phyloP scores from a whole-genome alignment of 257 asterid species.

The Paraleonurus japonicus region DNA sequence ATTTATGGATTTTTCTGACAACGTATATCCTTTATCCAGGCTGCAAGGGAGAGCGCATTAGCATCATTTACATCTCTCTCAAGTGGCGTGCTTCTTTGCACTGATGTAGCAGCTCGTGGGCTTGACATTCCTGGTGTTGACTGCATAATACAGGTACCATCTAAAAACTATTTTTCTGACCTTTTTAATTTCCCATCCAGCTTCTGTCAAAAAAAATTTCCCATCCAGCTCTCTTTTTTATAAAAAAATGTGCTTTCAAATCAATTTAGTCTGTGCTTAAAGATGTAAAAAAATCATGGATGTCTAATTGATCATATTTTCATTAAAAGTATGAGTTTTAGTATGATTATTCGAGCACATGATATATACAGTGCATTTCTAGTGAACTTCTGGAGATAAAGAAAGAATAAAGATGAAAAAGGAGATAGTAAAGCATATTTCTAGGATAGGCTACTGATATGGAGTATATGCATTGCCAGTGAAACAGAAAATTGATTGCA shows the following conservation, averaged over 20 bases:
- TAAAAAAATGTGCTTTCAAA: background rate
- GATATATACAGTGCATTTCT: background rate
- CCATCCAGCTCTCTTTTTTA: background rate
- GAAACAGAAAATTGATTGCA: too few relatives aligned
- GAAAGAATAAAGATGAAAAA: background rate
- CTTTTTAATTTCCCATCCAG: background rate
- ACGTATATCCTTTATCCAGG: conserved; percentile 35
- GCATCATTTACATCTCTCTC: conserved; percentile 74
- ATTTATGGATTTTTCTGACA: background rate
- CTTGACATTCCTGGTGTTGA: conserved; percentile 99
- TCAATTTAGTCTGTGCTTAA: conserved; percentile 3
- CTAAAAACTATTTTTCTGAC: background rate
- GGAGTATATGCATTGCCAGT: background rate
- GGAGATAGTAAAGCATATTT: background rate
- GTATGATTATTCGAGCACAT: conserved; percentile 2
- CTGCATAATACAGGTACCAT: conserved; percentile 71
- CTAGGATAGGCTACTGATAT: background rate
- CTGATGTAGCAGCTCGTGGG: conserved; percentile 99
- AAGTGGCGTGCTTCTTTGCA: conserved; percentile 90
- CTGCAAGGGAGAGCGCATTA: conserved; percentile 82
- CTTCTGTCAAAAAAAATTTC: too few relatives aligned
- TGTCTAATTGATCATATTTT: background rate
- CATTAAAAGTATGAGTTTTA: background rate
- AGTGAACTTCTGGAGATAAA: background rate
- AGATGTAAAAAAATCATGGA: background rate